Percentiles rank a stretch among this genome's conserved stretches.
Evolutionary conservation across 2,329 filamentous ascomycete genomes (phyloP).

Genomic region (Colletotrichum aenigma): DNA sequence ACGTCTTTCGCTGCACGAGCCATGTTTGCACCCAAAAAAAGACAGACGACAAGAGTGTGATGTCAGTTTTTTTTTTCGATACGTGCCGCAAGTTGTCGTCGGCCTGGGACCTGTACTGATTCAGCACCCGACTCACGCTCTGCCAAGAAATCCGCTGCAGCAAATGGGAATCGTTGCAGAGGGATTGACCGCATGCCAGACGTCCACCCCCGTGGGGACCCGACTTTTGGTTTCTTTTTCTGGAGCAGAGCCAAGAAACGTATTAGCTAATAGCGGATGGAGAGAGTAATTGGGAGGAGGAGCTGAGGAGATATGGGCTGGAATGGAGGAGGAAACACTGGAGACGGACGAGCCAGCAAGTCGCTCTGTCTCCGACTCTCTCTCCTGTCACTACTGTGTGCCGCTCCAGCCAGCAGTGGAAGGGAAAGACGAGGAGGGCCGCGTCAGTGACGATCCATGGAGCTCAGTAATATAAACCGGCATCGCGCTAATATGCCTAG

Average conservation of each 20-base stretch:
- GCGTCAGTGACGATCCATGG: conserved; percentile 5
- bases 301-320: neutral
- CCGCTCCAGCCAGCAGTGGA: neutral
- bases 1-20: neutral
- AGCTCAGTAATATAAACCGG: neutral
- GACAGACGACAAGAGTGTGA: neutral
- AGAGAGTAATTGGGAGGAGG: neutral
- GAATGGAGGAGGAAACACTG: neutral
- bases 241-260: neutral
- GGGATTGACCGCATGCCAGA: neutral
- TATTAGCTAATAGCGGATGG: neutral
- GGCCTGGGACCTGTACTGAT: conserved; percentile 4
- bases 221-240: neutral
- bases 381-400: neutral
- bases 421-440: neutral
- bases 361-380: neutral
- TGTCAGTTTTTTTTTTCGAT: neutral
- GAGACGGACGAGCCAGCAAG: neutral
- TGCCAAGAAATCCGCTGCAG: neutral
- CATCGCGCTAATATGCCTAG: neutral
- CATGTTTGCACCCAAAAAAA: neutral
- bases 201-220: conserved; percentile 6
- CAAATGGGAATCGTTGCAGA: neutral
- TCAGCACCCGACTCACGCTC: neutral
- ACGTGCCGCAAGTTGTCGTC: conserved; percentile 3